phyloP scores from a whole-genome alignment of 768 basidiomycete genomes.

The Lentinula aciculospora region DNA sequence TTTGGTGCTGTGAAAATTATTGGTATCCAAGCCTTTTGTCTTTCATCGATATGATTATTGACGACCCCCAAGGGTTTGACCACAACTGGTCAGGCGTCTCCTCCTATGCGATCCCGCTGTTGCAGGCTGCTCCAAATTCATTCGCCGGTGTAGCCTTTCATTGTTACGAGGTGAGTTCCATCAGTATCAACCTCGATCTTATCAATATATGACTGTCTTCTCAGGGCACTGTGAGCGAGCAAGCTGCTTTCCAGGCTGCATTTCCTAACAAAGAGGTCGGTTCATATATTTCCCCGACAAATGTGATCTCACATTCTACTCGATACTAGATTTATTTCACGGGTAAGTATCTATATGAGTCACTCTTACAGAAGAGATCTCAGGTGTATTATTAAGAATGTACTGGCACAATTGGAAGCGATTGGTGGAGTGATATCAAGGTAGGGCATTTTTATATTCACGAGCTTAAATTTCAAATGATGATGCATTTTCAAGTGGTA shows the following conservation, averaged over 20 bases:
- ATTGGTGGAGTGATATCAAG: slow-evolving; percentile 83
- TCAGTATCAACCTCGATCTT: neutral
- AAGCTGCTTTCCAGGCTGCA: slow-evolving; percentile 48
- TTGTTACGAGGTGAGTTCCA: slow-evolving; percentile 6
- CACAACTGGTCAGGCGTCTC: slow-evolving; percentile 73
- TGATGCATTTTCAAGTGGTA: slow-evolving; percentile 44
- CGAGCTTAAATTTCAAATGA: neutral
- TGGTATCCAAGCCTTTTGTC: slow-evolving; percentile 24
- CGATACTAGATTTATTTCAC: slow-evolving; percentile 36
- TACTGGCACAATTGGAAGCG: slow-evolving; percentile 54
- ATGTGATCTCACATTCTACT: neutral
- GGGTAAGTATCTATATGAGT: slow-evolving; percentile 15
- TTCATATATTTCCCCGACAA: neutral
- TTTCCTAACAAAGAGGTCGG: slow-evolving; percentile 51
- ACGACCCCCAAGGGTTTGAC: slow-evolving; percentile 28
- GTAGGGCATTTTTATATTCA: slow-evolving; percentile 23
- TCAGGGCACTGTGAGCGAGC: slow-evolving; percentile 41
- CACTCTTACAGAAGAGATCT: neutral
- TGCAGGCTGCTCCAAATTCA: slow-evolving; percentile 49
- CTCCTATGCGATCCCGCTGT: slow-evolving; percentile 57
- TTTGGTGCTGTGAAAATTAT: slow-evolving; percentile 56
- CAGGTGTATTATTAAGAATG: slow-evolving; percentile 42
- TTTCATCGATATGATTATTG: neutral
- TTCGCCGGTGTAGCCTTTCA: slow-evolving; percentile 70
- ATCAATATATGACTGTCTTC: neutral